Percentiles rank a stretch among this genome's conserved stretches.
phyloP scores from a whole-genome alignment of 1,284 basidiomycete genomes.

The Takashimella tepidaria region DNA sequence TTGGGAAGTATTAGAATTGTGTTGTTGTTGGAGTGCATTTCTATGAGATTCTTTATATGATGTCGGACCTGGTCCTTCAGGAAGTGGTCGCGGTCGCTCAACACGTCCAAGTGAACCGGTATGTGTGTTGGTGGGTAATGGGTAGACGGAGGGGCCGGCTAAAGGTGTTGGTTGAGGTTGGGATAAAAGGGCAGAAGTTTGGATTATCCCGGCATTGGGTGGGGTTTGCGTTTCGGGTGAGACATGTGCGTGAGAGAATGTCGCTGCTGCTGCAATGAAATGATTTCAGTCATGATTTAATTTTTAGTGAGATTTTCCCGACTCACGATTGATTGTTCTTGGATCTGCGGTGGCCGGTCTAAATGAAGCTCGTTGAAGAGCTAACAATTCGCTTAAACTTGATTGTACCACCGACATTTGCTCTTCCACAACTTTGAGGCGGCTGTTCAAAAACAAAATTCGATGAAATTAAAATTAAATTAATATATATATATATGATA shows the following conservation, averaged over 20 bases:
- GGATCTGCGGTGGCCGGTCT: conserved; percentile 29
- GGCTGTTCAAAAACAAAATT: too few relatives aligned
- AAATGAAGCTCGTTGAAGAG: conserved; percentile 54
- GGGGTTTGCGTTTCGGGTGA: not conserved
- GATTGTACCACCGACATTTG: conserved; percentile 73
- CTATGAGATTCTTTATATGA: not conserved
- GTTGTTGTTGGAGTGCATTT: not conserved
- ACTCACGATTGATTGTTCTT: not conserved
- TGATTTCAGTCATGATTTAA: too few relatives aligned
- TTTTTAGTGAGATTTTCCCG: too few relatives aligned
- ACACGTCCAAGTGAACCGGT: not conserved
- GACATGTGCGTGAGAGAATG: not conserved
- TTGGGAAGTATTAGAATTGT: not conserved
- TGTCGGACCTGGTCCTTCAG: not conserved
- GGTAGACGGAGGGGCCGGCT: not conserved
- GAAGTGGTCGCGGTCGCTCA: not conserved
- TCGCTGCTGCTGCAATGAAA: not conserved
- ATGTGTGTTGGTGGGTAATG: not conserved
- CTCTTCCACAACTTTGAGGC: conserved; percentile 74
- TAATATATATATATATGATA: too few relatives aligned
- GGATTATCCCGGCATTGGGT: not conserved
- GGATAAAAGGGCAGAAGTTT: not conserved
- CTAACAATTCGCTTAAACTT: conserved; percentile 69
- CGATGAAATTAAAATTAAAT: too few relatives aligned
- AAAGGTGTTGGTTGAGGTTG: not conserved